These are phyloP conservation scores for Nidula microcarpa DNA, from an alignment of 768 basidiomycete species.

Conservation along the genomic window DNA sequence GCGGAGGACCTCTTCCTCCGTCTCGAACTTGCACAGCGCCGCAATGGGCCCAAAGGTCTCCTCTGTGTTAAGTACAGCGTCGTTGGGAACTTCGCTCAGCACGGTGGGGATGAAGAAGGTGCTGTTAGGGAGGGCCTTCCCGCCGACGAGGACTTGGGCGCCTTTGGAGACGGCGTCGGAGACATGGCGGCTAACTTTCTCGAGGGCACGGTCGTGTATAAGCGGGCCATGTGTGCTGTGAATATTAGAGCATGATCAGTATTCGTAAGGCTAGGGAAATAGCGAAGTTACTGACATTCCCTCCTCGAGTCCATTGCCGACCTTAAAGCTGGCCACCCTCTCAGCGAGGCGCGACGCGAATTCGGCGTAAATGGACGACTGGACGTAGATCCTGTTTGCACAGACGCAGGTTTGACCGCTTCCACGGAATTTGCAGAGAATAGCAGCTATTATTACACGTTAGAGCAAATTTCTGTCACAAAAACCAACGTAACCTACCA, in stretches of 20 bases:
- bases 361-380: slow-evolving; percentile 86
- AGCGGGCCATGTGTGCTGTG: slow-evolving; percentile 90
- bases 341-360: slow-evolving; percentile 87
- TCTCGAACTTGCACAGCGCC: slow-evolving; percentile 84
- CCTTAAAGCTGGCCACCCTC: slow-evolving; percentile 76
- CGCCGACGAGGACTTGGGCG: slow-evolving; percentile 89
- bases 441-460: slow-evolving; percentile 43
- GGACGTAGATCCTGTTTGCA: slow-evolving; percentile 91
- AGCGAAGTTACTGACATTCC: slow-evolving; percentile 49
- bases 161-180: slow-evolving; percentile 84
- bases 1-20: slow-evolving; percentile 88
- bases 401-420: slow-evolving; percentile 86
- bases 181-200: slow-evolving; percentile 85
- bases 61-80: slow-evolving; percentile 67
- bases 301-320: slow-evolving; percentile 84
- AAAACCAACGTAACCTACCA: slow-evolving; percentile 34
- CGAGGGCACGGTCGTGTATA: slow-evolving; percentile 81
- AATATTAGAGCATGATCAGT: not conserved
- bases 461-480: too few relatives aligned
- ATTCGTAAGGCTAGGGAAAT: not conserved
- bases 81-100: slow-evolving; percentile 73
- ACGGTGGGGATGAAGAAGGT: slow-evolving; percentile 88
- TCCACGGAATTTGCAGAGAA: slow-evolving; percentile 75
- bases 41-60: slow-evolving; percentile 97
- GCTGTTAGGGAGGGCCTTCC: slow-evolving; percentile 55